Base-by-base conservation (phyloP, 1,139 yeast genomes). In the Meyerozyma guilliermondii region DNA sequence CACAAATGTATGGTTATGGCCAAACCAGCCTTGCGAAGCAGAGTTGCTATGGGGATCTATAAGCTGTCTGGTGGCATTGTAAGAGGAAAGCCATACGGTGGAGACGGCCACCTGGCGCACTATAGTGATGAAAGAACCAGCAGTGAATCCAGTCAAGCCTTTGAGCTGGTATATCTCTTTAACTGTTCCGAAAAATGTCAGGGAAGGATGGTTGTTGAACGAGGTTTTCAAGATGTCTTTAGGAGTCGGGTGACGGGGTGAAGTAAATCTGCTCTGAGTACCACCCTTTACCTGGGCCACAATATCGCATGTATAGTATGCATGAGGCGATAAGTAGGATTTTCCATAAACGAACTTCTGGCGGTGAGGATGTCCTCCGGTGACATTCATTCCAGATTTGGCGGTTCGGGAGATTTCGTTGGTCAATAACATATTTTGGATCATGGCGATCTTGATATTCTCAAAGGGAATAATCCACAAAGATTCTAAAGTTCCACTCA, bases 391-490 rank as follows among this genome's bases (percentile, higher is more conserved):
- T 8, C 53, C 53, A 7, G 47, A 46, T 6, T 52, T 51, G 14
- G 55, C 53, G 28, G 55, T 44, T 36, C 69, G 53, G 2, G 48
- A 42, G 24, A 64, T 48, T 47, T 72, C 78, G 43, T 70, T 71
- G 28, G 49, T 53, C 44, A 71, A 56, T 5, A 66, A 50, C 62
- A 65, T 70, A 53, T 83, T 79, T 55, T 91, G 96, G 49, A 91
- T 82, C 92, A 88, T 83, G 11, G 88, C 76, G 5, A 87, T 83
- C 59, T 91, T 89, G 51, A 89, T 74, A 57, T 83, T 87, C 56
- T 92, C 98, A 63, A 92, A 91, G 0, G 98, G 98, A 22, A 92
- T 86, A 26, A 92, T 78, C 71, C 89, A 78, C 36, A 88, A 53
- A 5, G 95, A 82, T 62, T 92, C 98, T 41, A 82, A 66, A 45